These are phyloP conservation scores for Phlebopus sp. DNA, from an alignment of 1,284 basidiomycete species.

Conservation along the genomic window DNA sequence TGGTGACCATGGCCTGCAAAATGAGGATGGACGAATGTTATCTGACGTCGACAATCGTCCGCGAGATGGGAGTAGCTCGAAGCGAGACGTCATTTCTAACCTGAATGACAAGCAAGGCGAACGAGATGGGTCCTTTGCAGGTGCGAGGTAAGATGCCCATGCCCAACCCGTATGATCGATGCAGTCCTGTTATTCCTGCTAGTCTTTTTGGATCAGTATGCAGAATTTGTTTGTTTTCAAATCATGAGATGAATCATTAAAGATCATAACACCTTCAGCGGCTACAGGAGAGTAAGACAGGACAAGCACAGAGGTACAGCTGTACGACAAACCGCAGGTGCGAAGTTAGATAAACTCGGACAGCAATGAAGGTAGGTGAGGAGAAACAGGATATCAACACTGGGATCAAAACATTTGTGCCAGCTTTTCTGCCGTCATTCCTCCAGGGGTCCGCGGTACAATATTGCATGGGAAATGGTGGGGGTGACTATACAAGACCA, in stretches of 20 bases:
- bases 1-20: no score
- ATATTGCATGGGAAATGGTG: constrained; percentile 25
- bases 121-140: no score
- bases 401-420: constrained; percentile 18
- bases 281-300: background rate
- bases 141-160: no score
- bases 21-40: no score
- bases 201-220: no score
- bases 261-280: background rate
- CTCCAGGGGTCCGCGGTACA: constrained; percentile 19
- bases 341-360: background rate
- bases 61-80: no score
- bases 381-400: background rate
- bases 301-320: background rate
- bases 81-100: no score
- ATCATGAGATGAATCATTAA: background rate
- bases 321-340: background rate
- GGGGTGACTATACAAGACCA: constrained; percentile 19
- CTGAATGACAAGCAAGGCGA: no score
- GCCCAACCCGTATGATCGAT: no score
- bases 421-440: constrained; percentile 20
- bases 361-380: background rate
- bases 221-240: no score
- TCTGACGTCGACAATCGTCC: no score
- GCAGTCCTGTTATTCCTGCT: no score